Conservation (phyloP, 2,329 filamentous ascomycete species). For the Verticillium isaacii region DNA sequence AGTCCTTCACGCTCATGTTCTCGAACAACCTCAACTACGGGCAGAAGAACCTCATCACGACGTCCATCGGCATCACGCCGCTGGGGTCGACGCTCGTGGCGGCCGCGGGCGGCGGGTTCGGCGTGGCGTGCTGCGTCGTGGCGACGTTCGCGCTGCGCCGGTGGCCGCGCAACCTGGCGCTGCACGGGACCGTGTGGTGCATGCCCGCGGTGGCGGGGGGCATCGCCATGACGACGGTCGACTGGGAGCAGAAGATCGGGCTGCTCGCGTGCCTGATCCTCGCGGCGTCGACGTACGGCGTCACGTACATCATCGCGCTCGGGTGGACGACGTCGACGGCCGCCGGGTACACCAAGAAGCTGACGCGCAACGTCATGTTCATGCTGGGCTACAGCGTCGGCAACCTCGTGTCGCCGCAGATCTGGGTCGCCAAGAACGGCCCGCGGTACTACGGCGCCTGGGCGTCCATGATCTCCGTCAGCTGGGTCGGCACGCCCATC, state of each 20-base stretch:
- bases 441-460: constrained; percentile 27
- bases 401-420: constrained; percentile 31
- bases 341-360: constrained; percentile 37
- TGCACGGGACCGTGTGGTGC: constrained; percentile 24
- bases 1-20: constrained; percentile 26
- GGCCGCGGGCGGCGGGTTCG: constrained; percentile 29
- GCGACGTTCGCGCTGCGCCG: constrained; percentile 22
- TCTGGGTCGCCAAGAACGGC: constrained; percentile 22
- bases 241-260: constrained; percentile 22
- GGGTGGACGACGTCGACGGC: constrained; percentile 30
- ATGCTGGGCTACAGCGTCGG: constrained; percentile 29
- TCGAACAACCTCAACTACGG: constrained; percentile 33
- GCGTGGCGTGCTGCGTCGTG: constrained; percentile 23
- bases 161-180: constrained; percentile 25
- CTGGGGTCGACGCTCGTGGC: constrained; percentile 33
- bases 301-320: constrained; percentile 29
- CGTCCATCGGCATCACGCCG: constrained; percentile 26
- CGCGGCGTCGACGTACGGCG: constrained; percentile 22
- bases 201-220: constrained; percentile 21
- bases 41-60: constrained; percentile 31
- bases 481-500: constrained; percentile 28
- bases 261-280: constrained; percentile 25
- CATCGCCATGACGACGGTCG: constrained; percentile 24
- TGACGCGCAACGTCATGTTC: constrained; percentile 32
- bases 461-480: constrained; percentile 23